Evolutionary conservation across 768 basidiomycete species (phyloP).

Genomic region (Termitomyces sp.): DNA sequence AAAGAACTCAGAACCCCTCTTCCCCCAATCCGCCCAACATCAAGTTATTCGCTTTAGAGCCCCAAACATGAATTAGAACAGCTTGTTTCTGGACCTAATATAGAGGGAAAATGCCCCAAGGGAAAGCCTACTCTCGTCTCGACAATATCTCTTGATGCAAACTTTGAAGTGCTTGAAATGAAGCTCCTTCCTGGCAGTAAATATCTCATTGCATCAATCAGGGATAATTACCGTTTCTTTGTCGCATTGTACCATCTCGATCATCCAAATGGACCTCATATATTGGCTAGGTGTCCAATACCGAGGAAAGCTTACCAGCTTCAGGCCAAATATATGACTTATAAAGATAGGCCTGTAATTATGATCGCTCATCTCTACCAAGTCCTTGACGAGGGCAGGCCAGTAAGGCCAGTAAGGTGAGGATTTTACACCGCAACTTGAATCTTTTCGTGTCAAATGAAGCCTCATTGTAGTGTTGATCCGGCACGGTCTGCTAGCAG

Average conservation of each 20-base stretch:
- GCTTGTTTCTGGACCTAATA: slow-evolving; percentile 51
- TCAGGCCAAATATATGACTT: slow-evolving; percentile 56
- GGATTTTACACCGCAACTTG: slow-evolving; percentile 1
- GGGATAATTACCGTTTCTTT: slow-evolving; percentile 42
- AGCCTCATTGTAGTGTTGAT: slow-evolving; percentile 21
- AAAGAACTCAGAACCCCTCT: slow-evolving; percentile 45
- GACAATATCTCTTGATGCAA: slow-evolving; percentile 19
- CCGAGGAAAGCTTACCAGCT: slow-evolving; percentile 49
- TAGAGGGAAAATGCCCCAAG: slow-evolving; percentile 55
- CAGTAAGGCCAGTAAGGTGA: slow-evolving; percentile 9
- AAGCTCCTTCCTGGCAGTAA: slow-evolving; percentile 61
- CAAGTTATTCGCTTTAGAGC: slow-evolving; percentile 29
- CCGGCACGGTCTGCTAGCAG: slow-evolving; percentile 30
- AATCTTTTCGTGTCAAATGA: background rate
- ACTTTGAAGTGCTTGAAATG: slow-evolving; percentile 44
- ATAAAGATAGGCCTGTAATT: slow-evolving; percentile 39
- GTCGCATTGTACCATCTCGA: slow-evolving; percentile 53
- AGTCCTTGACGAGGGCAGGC: slow-evolving; percentile 5
- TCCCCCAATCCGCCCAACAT: slow-evolving; percentile 59
- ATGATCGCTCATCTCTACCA: slow-evolving; percentile 40
- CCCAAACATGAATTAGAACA: slow-evolving; percentile 48
- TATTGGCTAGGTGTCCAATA: slow-evolving; percentile 45
- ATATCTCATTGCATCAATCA: slow-evolving; percentile 57
- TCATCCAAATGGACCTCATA: slow-evolving; percentile 37
- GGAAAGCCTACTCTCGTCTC: slow-evolving; percentile 28